Evolutionary conservation across 2,329 filamentous ascomycete genomes (phyloP).

Genomic region (Aspergillus eucalypticola): DNA sequence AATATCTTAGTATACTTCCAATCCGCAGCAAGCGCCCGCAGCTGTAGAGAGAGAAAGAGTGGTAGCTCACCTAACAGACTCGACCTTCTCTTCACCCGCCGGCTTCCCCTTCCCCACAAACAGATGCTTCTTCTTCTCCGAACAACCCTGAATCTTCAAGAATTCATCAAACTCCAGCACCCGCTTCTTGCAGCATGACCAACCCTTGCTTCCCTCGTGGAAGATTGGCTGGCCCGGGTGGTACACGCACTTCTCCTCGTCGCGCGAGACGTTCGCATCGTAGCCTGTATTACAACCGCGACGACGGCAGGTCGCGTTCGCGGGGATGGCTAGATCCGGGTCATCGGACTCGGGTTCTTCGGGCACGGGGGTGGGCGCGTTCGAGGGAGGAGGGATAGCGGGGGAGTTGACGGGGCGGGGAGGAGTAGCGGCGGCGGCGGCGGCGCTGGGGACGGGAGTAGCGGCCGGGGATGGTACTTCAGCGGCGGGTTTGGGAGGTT

Average conservation of each 20-base stretch:
- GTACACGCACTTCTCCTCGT: slow-evolving; percentile 77
- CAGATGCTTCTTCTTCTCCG: slow-evolving; percentile 76
- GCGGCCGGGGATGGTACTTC: slow-evolving; percentile 24
- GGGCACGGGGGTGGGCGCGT: slow-evolving; percentile 36
- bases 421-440: slow-evolving; percentile 6
- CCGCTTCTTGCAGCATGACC: slow-evolving; percentile 91
- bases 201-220: slow-evolving; percentile 97
- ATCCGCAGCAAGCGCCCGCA: not conserved
- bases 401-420: slow-evolving; percentile 28
- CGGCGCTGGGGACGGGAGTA: slow-evolving; percentile 17
- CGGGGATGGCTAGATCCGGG: slow-evolving; percentile 68
- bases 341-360: slow-evolving; percentile 88
- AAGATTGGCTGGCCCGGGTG: slow-evolving; percentile 92
- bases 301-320: slow-evolving; percentile 74
- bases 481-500: slow-evolving; percentile 41
- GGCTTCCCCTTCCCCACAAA: slow-evolving; percentile 76
- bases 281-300: slow-evolving; percentile 71
- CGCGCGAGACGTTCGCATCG: slow-evolving; percentile 57
- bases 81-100: slow-evolving; percentile 70
- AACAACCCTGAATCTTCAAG: slow-evolving; percentile 90
- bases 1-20: not conserved
- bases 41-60: not conserved
- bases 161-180: slow-evolving; percentile 98
- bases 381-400: slow-evolving; percentile 33
- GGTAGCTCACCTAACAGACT: slow-evolving; percentile 68